Evolutionary conservation across 116 monocot genomes (phyloP).

Genomic region (Posidonia oceanica): DNA sequence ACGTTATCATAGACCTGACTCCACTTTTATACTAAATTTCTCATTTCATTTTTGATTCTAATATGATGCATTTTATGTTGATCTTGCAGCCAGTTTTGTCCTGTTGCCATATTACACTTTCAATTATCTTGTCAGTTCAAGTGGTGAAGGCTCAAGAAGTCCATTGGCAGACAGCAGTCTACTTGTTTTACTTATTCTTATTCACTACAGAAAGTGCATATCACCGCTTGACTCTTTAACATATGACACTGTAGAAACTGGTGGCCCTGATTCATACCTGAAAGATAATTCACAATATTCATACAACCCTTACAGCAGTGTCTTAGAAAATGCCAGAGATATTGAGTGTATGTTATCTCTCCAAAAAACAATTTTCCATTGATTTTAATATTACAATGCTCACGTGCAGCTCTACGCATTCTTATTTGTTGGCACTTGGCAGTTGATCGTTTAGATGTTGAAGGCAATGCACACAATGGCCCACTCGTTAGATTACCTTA

Average conservation of each 20-base stretch:
- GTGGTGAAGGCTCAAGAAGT: constrained; percentile 50
- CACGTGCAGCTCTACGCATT: neutral
- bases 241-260: constrained; percentile 17
- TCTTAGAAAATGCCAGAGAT: constrained; percentile 71
- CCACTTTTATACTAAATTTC: too few species aligned
- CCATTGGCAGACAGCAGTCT: constrained; percentile 79
- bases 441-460: constrained; percentile 94
- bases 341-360: constrained; percentile 56
- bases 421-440: constrained; percentile 50
- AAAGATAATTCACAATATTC: constrained; percentile 49
- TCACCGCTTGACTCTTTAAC: constrained; percentile 16
- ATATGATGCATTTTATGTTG: constrained; percentile 7
- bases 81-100: constrained; percentile 90
- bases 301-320: constrained; percentile 77
- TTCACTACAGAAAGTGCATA: constrained; percentile 71
- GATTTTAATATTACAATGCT: neutral
- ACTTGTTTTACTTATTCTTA: constrained; percentile 67
- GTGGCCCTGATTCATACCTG: constrained; percentile 19
- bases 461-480: constrained; percentile 67
- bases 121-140: constrained; percentile 87
- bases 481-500: constrained; percentile 84
- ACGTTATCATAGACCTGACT: too few species aligned
- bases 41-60: neutral
- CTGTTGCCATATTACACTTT: constrained; percentile 93
- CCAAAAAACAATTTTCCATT: neutral